A percentile compares a stretch with the other conserved stretches of the same genome.
Conservation (phyloP, 2,329 filamentous ascomycete genomes). For the Ceratocystis lukuohia region DNA sequence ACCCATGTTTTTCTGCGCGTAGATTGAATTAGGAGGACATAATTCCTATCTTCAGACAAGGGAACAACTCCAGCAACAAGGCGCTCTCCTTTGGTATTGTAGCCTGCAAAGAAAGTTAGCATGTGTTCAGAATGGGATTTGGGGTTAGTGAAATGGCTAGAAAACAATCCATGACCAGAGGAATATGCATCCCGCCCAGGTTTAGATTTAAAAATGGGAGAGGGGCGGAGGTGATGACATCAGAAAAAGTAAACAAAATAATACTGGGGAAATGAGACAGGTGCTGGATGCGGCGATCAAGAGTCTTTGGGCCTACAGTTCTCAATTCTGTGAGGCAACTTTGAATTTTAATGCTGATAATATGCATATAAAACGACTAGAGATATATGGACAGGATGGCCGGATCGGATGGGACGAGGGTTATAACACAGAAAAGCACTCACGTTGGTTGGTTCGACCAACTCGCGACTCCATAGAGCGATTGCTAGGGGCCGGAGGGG, state of each 20-base stretch:
- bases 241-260: neutral
- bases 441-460: conserved; percentile 68
- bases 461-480: conserved; percentile 60
- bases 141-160: neutral
- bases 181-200: neutral
- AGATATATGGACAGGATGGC: neutral
- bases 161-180: neutral
- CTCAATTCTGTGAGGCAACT: no score
- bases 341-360: neutral
- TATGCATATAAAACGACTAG: neutral
- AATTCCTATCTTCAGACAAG: conserved; percentile 69
- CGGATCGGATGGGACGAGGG: neutral
- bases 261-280: neutral
- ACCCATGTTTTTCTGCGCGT: conserved; percentile 89
- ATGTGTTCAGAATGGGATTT: neutral
- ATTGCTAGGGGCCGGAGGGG: conserved; percentile 24
- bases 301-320: neutral
- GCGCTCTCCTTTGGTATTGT: conserved; percentile 81
- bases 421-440: conserved; percentile 31
- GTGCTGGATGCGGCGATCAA: neutral
- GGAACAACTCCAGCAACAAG: conserved; percentile 92
- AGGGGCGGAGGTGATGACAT: conserved; percentile 17
- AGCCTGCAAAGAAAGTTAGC: conserved; percentile 46
- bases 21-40: conserved; percentile 87
- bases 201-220: conserved; percentile 16